These are phyloP conservation scores for Filosporella fistucella DNA, from an alignment of 495 filamentous ascomycete genomes.

Conservation along the genomic window DNA sequence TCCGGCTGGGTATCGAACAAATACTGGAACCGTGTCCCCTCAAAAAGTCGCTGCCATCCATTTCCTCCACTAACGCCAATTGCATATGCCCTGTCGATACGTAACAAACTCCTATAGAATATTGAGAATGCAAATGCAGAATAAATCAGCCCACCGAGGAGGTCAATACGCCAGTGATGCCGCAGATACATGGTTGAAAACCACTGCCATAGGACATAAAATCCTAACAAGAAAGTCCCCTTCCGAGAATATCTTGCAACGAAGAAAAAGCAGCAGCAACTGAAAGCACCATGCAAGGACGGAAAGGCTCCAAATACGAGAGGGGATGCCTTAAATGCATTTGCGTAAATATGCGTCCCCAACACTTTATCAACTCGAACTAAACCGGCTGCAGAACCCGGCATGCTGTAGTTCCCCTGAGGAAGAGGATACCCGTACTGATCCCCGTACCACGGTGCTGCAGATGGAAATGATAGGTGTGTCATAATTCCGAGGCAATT, in stretches of 20 bases:
- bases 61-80: slow-evolving; percentile 9
- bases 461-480: slow-evolving; percentile 84
- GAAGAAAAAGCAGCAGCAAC: slow-evolving; percentile 77
- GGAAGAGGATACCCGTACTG: slow-evolving; percentile 64
- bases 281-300: slow-evolving; percentile 82
- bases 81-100: slow-evolving; percentile 10
- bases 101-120: slow-evolving; percentile 12
- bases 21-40: slow-evolving; percentile 3
- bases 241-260: slow-evolving; percentile 24
- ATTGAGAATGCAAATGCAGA: slow-evolving; percentile 15
- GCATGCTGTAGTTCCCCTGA: slow-evolving; percentile 85
- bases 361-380: slow-evolving; percentile 83
- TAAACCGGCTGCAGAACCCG: slow-evolving; percentile 79
- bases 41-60: slow-evolving; percentile 11
- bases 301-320: slow-evolving; percentile 93
- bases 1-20: slow-evolving; percentile 9
- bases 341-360: slow-evolving; percentile 88
- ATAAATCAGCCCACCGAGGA: slow-evolving; percentile 61
- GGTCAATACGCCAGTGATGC: slow-evolving; percentile 90
- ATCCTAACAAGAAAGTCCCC: slow-evolving; percentile 66
- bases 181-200: slow-evolving; percentile 96
- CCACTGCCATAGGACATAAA: slow-evolving; percentile 85
- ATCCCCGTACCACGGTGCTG: slow-evolving; percentile 95
- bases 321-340: slow-evolving; percentile 78
- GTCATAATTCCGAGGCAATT: slow-evolving; percentile 79